phyloP scores from a whole-genome alignment of 1,139 yeast genomes.

The Citeromyces hawaiiensis region DNA sequence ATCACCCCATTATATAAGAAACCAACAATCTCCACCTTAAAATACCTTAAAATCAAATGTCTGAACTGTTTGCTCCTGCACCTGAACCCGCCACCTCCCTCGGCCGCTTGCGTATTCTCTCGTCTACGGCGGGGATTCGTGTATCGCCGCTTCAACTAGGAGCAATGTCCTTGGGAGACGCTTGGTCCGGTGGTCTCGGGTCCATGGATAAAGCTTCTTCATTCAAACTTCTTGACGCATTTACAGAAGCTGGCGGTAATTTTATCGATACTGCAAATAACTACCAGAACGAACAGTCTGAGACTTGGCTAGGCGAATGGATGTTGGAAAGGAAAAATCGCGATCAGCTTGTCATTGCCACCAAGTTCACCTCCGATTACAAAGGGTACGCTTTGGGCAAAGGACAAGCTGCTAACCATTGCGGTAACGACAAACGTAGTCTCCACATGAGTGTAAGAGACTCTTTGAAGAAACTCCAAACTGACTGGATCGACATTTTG shows the following conservation, averaged over 20 bases:
- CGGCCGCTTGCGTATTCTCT: conserved; percentile 8
- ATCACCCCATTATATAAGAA: too few relatives aligned
- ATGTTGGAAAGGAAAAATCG: conserved; percentile 8
- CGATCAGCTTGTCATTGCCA: conserved; percentile 10
- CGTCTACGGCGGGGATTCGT: conserved; percentile 13
- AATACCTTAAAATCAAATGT: too few relatives aligned
- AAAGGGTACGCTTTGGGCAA: conserved; percentile 1
- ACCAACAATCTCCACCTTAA: too few relatives aligned
- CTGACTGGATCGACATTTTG: conserved; percentile 6
- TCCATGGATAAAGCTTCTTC: conserved; percentile 9
- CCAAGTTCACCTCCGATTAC: conserved; percentile 9
- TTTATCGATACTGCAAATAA: conserved; percentile 14
- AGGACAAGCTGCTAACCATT: conserved; percentile 5
- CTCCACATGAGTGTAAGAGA: conserved; percentile 6
- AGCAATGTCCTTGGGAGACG: conserved; percentile 13
- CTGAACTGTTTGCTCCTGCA: not conserved
- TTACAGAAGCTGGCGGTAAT: conserved; percentile 12
- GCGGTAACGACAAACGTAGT: conserved; percentile 7
- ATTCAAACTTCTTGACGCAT: conserved; percentile 11
- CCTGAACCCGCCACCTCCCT: conserved; percentile 1
- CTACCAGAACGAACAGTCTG: conserved; percentile 12
- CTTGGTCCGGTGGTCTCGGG: conserved; percentile 10
- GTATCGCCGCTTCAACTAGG: conserved; percentile 14
- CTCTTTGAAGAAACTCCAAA: conserved; percentile 8
- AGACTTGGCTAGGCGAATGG: conserved; percentile 8